Conservation (phyloP, 768 basidiomycete species). For the Sutorius australiensis region DNA sequence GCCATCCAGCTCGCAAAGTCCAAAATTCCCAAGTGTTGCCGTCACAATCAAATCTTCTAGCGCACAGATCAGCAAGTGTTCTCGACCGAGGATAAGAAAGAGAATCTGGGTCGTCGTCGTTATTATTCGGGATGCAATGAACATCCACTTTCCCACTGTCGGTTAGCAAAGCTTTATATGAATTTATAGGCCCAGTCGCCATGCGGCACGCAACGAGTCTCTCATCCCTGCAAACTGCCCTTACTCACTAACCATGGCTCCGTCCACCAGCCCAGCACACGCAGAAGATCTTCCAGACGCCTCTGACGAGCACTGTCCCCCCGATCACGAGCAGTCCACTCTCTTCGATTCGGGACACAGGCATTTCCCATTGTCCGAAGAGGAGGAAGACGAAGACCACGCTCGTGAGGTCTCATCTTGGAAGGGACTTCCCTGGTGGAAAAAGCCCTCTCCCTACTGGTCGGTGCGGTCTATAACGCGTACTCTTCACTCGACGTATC, state of each 20-base stretch:
- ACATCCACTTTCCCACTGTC: neutral
- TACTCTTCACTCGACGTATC: neutral
- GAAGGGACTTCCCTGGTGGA: slow-evolving; percentile 64
- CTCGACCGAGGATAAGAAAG: too few species aligned
- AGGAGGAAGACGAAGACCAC: slow-evolving; percentile 29
- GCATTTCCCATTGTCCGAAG: slow-evolving; percentile 7
- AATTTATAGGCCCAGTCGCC: neutral
- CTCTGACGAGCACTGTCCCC: slow-evolving; percentile 43
- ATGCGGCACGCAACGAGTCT: neutral
- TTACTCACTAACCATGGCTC: slow-evolving; percentile 13
- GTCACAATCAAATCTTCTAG: neutral
- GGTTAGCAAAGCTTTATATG: neutral
- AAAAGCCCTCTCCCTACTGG: slow-evolving; percentile 70
- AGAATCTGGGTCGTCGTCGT: neutral
- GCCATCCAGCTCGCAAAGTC: neutral
- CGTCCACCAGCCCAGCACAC: neutral
- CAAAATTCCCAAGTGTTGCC: too few species aligned
- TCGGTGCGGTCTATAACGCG: slow-evolving; percentile 31
- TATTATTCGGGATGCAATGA: neutral
- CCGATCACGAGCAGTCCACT: slow-evolving; percentile 36
- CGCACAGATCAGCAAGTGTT: neutral
- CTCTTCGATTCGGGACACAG: slow-evolving; percentile 20
- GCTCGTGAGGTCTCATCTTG: slow-evolving; percentile 25
- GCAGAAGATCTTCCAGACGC: slow-evolving; percentile 36
- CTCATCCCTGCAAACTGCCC: neutral